phyloP scores from a whole-genome alignment of 371 early-diverging fungal species.

The Coemansia sp. region DNA sequence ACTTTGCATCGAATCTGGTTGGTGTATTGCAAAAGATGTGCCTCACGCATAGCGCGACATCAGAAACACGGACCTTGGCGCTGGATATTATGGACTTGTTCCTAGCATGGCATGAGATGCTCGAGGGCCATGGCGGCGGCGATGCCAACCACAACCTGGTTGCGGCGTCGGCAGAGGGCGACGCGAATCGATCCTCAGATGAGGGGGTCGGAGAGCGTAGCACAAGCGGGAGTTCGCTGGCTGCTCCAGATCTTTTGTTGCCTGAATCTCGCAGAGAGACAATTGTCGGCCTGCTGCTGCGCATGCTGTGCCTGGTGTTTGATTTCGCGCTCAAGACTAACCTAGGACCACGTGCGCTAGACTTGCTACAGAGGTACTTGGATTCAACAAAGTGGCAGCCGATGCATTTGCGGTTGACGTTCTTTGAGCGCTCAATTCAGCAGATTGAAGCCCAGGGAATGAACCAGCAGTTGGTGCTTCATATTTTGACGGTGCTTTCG shows the following conservation, averaged over 20 bases:
- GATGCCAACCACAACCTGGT: not conserved
- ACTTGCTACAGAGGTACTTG: slow-evolving; percentile 40
- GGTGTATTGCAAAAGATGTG: slow-evolving; percentile 83
- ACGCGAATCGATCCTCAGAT: not conserved
- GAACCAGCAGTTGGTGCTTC: slow-evolving; percentile 48
- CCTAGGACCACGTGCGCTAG: slow-evolving; percentile 44
- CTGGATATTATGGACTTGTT: slow-evolving; percentile 90
- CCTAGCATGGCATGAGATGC: slow-evolving; percentile 79
- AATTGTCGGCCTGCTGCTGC: slow-evolving; percentile 50
- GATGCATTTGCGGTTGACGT: slow-evolving; percentile 50
- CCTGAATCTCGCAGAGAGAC: slow-evolving; percentile 48
- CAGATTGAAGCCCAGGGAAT: slow-evolving; percentile 51
- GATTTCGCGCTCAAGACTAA: slow-evolving; percentile 51
- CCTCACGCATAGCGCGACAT: slow-evolving; percentile 76
- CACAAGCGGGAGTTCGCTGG: not conserved
- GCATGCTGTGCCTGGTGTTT: slow-evolving; percentile 52
- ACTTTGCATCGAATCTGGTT: slow-evolving; percentile 88
- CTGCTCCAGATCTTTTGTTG: slow-evolving; percentile 26
- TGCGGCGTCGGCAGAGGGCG: not conserved
- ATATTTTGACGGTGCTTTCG: slow-evolving; percentile 49
- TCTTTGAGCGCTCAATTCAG: slow-evolving; percentile 53
- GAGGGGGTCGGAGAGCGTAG: not conserved
- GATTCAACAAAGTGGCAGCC: slow-evolving; percentile 45
- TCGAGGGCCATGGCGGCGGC: not conserved
- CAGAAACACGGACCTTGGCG: slow-evolving; percentile 83